Evolutionary conservation across 352 stramenopile genomes (phyloP).

Genomic region (Elongisporangium senticosum): DNA sequence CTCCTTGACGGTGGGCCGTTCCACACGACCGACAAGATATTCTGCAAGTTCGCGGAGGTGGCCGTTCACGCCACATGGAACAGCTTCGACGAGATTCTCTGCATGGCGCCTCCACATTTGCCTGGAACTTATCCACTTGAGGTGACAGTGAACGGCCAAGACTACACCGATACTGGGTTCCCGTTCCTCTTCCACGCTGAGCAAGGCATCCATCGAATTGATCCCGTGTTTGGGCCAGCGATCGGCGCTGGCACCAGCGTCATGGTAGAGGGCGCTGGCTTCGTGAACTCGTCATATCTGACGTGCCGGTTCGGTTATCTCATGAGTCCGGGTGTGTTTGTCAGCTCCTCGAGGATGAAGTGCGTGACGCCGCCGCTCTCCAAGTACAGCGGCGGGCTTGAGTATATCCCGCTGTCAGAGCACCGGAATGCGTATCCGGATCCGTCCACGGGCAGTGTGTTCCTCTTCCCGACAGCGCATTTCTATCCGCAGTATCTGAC

Average conservation of each 20-base stretch:
- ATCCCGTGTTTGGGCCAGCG: slow-evolving; percentile 86
- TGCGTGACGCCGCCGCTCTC: slow-evolving; percentile 81
- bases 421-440: slow-evolving; percentile 59
- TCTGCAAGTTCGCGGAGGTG: slow-evolving; percentile 82
- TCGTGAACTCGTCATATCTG: slow-evolving; percentile 84
- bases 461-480: slow-evolving; percentile 76
- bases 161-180: slow-evolving; percentile 69
- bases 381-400: slow-evolving; percentile 42
- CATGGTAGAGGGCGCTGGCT: slow-evolving; percentile 77
- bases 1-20: slow-evolving; percentile 85
- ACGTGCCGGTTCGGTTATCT: slow-evolving; percentile 86
- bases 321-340: slow-evolving; percentile 78
- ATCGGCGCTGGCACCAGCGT: slow-evolving; percentile 78
- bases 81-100: slow-evolving; percentile 68
- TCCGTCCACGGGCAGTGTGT: slow-evolving; percentile 50
- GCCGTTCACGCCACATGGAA: slow-evolving; percentile 61
- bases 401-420: slow-evolving; percentile 58
- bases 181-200: slow-evolving; percentile 85
- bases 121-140: slow-evolving; percentile 74
- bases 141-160: slow-evolving; percentile 90
- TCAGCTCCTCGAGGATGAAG: slow-evolving; percentile 68
- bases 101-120: slow-evolving; percentile 61
- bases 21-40: slow-evolving; percentile 51
- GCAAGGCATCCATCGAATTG: slow-evolving; percentile 67
- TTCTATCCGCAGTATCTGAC: slow-evolving; percentile 87